A percentile compares a stretch with the other conserved stretches of the same genome.
Conservation (phyloP, 2,329 filamentous ascomycete species). For the Cryphonectria carpinicola region DNA sequence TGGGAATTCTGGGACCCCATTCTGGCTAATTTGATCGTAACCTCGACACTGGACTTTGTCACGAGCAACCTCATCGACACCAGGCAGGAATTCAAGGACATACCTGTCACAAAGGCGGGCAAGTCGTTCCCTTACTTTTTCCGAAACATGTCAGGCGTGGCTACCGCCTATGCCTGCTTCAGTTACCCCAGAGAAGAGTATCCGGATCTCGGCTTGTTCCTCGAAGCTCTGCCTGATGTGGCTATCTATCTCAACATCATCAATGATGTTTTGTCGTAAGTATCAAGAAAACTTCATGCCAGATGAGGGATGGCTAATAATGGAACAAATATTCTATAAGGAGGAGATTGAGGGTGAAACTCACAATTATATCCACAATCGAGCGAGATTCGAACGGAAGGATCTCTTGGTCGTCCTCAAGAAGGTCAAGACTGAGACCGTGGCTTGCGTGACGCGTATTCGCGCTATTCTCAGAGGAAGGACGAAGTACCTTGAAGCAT, state of each 20-base stretch:
- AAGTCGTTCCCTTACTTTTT: constrained; percentile 11
- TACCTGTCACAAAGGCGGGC: constrained; percentile 7
- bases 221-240: constrained; percentile 11
- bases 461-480: not conserved
- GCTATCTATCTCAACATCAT: not conserved
- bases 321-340: constrained; percentile 1
- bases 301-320: not conserved
- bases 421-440: constrained; percentile 5
- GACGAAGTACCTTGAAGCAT: constrained; percentile 7
- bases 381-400: constrained; percentile 6
- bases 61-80: constrained; percentile 11
- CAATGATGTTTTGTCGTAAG: constrained; percentile 15
- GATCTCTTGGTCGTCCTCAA: not conserved
- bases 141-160: constrained; percentile 1
- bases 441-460: constrained; percentile 2
- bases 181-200: not conserved
- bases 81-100: not conserved
- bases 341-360: constrained; percentile 7
- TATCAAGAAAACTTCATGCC: not conserved
- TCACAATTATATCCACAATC: constrained; percentile 11
- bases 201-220: constrained; percentile 1
- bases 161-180: constrained; percentile 7
- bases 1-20: constrained; percentile 14
- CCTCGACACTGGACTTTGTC: constrained; percentile 7
- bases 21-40: constrained; percentile 9